These are phyloP conservation scores for Arthroderma sp. DNA, from an alignment of 2,329 filamentous ascomycete genomes.

Conservation along the genomic window DNA sequence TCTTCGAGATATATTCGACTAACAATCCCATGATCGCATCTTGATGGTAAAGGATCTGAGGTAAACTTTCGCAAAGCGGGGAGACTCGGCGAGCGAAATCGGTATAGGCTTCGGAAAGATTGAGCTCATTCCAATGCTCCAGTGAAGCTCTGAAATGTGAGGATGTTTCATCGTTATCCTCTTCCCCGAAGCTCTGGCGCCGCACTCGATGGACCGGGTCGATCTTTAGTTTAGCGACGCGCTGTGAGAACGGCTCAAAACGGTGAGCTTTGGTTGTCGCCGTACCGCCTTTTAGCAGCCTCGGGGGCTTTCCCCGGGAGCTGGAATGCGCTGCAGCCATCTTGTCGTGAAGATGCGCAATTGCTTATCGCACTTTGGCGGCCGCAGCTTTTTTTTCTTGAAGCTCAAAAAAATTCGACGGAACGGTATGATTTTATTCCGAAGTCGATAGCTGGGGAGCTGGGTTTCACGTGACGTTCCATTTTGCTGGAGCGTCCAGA, in stretches of 20 bases:
- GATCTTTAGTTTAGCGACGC: slow-evolving; percentile 82
- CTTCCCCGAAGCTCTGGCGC: slow-evolving; percentile 63
- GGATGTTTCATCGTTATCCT: slow-evolving; percentile 60
- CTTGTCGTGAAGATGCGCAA: slow-evolving; percentile 11
- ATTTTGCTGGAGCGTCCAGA: no score
- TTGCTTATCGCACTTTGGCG: neutral
- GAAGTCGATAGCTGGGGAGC: slow-evolving; percentile 1
- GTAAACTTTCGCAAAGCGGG: slow-evolving; percentile 74
- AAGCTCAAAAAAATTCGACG: slow-evolving; percentile 27
- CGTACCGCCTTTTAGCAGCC: slow-evolving; percentile 54
- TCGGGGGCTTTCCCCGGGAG: slow-evolving; percentile 55
- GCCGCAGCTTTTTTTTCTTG: slow-evolving; percentile 2
- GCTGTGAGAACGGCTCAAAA: slow-evolving; percentile 82
- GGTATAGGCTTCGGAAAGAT: slow-evolving; percentile 69
- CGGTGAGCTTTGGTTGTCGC: slow-evolving; percentile 69
- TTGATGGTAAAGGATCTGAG: slow-evolving; percentile 84
- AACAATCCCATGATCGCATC: slow-evolving; percentile 69
- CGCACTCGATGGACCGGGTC: slow-evolving; percentile 85
- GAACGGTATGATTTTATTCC: slow-evolving; percentile 18
- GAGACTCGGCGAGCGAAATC: slow-evolving; percentile 61
- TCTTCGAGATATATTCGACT: slow-evolving; percentile 59
- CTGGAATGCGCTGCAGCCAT: slow-evolving; percentile 46
- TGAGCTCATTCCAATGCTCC: slow-evolving; percentile 82
- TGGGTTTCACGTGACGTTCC: no score
- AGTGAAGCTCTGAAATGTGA: slow-evolving; percentile 77